Percentiles rank a stretch among this genome's conserved stretches.
Evolutionary conservation across 371 early-diverging fungal genomes (phyloP).

Genomic region (Dentiscutata heterogama): DNA sequence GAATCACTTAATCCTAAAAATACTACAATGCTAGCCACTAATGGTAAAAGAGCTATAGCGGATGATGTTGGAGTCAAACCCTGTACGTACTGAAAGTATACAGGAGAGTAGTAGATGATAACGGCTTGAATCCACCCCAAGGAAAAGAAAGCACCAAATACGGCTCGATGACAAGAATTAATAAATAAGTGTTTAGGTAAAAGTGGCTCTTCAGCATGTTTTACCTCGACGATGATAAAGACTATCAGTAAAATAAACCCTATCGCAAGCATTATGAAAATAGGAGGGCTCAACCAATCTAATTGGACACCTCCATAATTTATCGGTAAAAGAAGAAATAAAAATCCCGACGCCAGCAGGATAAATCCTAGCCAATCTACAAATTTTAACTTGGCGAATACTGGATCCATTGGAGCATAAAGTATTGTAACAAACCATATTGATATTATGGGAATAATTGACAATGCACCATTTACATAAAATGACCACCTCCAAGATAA

Average conservation of each 20-base stretch:
- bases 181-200: slow-evolving; percentile 62
- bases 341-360: slow-evolving; percentile 8
- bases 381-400: slow-evolving; percentile 32
- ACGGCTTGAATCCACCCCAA: slow-evolving; percentile 78
- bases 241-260: neutral
- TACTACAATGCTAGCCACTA: slow-evolving; percentile 58
- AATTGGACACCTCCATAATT: slow-evolving; percentile 15
- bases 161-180: slow-evolving; percentile 58
- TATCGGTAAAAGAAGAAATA: slow-evolving; percentile 6
- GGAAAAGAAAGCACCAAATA: slow-evolving; percentile 62
- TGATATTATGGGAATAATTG: slow-evolving; percentile 60
- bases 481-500: slow-evolving; percentile 73
- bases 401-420: slow-evolving; percentile 57
- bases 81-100: slow-evolving; percentile 66
- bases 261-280: neutral
- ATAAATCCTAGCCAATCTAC: slow-evolving; percentile 41
- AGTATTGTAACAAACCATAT: slow-evolving; percentile 65
- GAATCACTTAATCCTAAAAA: slow-evolving; percentile 53
- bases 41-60: slow-evolving; percentile 76
- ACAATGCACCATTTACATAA: slow-evolving; percentile 76
- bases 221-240: slow-evolving; percentile 53
- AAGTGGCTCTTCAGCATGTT: slow-evolving; percentile 66
- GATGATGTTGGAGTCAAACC: slow-evolving; percentile 57
- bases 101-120: slow-evolving; percentile 76
- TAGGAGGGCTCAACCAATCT: slow-evolving; percentile 15